Evolutionary conservation across 257 asterid genomes (phyloP), one percentile per base, ranked within the genome.

Genomic region (Datura wrightii): DNA sequence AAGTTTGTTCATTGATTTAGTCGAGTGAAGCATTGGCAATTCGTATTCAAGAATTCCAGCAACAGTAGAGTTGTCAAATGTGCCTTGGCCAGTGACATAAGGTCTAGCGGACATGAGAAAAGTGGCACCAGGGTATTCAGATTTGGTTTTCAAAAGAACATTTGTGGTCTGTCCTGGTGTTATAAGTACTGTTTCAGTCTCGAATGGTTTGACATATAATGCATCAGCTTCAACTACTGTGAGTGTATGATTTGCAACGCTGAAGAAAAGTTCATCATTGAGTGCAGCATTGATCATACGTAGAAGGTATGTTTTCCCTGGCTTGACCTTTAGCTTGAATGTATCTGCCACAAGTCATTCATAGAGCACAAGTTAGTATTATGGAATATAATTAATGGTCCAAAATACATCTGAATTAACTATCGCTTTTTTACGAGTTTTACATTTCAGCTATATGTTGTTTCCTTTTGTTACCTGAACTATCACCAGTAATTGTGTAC

Each of bases 211-310:
- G 18, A 87, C 84, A 52, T 91, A 91, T 19, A 71, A 2, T 18
- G 94, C 94, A 85, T 91, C 94, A 1, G 87, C 90, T 14, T 84
- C 94, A 1, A 91, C 94, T 11, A 89, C 90, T 0, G 89, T 91
- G 16, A 91, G 89, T 63, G 50, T 87, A 74, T 91, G 94, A 74
- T 89, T 88, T 11, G 92, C 94, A 0, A 91, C 39, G 7, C 90
- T 85, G 84, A 91, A 88, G 86, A 89, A 89, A 52, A 88, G 87
- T 46, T 86, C 89, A 10, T 88, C 89, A 79, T 89, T 89, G 42
- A 89, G 89, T 65, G 90, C 90, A 56, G 90, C 90, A 70, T 89
- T 89, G 87, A 89, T 86, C 82, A 89, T 72, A 80, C 90, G 52
- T 1, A 89, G 60, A 11, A 89, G 92, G 50, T 87, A 82, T n/a